Evolutionary conservation across 345 rosid species (phyloP), one percentile per base, ranked within the genome.

Genomic region (Cardamine chenopodiifolia): DNA sequence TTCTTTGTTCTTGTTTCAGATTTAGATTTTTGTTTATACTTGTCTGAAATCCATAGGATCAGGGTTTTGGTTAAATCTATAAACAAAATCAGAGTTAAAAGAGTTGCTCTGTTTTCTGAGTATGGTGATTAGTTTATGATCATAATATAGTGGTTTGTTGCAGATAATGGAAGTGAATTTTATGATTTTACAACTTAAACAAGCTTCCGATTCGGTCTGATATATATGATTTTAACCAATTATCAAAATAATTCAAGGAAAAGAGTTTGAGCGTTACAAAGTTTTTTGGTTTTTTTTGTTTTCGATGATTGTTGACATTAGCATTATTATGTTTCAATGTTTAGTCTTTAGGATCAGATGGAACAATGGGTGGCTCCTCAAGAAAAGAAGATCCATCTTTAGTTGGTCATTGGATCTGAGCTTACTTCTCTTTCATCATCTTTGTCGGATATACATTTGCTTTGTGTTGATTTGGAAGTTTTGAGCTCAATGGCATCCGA

Each of bases 401-500:
- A 66, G 47, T 35, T 47, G 39, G 52, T 59, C 17, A 17, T 53
- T 62, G 70, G 68, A 71, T 64, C 77, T 65, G 77, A 71, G 57
- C 73, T 70, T 8, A 64, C 20, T 64, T 70, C 66, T 47, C 49
- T 69, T 29, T 32, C 28, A 56, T 47, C 50, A 49, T 9, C 60
- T 63, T 70, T 55, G 28, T 42, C 2, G 8, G 59, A 32, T 19
- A 62, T 17, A 45, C 39, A 32, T 60, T 61, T 69, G 18, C 49
- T 63, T 64, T 48, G 52, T 72, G 78, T 68, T 11, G 18, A 15
- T 70, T 42, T 25, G 17, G 44, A 63, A 54, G 39, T 62, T 49
- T 25, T 66, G 5, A 8, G n/a, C 39, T 68, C 39, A 59, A 94
- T 94, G 98, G 94, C 84, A 60, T 78, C 91, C 48, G 92, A 78